Conservation (phyloP, 2,329 filamentous ascomycete species). For the Penicillium brevicompactum region DNA sequence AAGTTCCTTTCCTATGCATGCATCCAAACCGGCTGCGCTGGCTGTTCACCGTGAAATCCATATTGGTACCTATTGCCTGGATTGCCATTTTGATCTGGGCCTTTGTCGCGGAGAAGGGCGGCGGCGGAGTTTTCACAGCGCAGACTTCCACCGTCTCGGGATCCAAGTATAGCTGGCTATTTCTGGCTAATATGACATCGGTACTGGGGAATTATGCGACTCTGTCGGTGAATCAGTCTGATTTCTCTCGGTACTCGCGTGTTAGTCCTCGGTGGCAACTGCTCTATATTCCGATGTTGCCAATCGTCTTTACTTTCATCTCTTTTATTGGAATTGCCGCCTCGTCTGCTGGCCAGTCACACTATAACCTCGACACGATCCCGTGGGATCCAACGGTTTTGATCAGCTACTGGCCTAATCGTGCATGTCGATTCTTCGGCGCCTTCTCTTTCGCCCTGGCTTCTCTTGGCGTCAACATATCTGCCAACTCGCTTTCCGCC, state of each 20-base stretch:
- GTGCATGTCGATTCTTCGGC: conserved; percentile 52
- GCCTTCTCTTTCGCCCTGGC: conserved; percentile 58
- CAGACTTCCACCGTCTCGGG: conserved; percentile 51
- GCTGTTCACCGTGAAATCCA: conserved; percentile 40
- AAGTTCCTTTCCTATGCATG: conserved; percentile 49
- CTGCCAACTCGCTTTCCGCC: conserved; percentile 52
- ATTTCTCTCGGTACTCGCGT: conserved; percentile 59
- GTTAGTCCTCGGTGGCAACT: conserved; percentile 53
- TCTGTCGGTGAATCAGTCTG: conserved; percentile 56
- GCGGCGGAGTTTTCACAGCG: conserved; percentile 48
- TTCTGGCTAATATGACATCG: conserved; percentile 53
- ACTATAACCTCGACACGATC: conserved; percentile 36
- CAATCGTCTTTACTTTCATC: conserved; percentile 57
- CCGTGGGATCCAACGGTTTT: conserved; percentile 50
- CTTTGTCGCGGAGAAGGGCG: conserved; percentile 55
- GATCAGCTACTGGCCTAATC: conserved; percentile 42
- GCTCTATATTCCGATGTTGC: conserved; percentile 54
- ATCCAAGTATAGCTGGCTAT: conserved; percentile 56
- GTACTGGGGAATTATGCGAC: conserved; percentile 56
- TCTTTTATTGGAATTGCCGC: conserved; percentile 50
- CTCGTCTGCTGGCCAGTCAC: conserved; percentile 43
- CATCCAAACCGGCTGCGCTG: conserved; percentile 44
- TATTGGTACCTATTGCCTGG: conserved; percentile 60
- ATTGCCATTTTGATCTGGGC: conserved; percentile 66
- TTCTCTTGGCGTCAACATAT: conserved; percentile 59